Percentiles rank a stretch among this genome's conserved stretches.
These are phyloP conservation scores for Solanum ahanhuiri DNA, from an alignment of 257 asterid species.

Conservation along the genomic window DNA sequence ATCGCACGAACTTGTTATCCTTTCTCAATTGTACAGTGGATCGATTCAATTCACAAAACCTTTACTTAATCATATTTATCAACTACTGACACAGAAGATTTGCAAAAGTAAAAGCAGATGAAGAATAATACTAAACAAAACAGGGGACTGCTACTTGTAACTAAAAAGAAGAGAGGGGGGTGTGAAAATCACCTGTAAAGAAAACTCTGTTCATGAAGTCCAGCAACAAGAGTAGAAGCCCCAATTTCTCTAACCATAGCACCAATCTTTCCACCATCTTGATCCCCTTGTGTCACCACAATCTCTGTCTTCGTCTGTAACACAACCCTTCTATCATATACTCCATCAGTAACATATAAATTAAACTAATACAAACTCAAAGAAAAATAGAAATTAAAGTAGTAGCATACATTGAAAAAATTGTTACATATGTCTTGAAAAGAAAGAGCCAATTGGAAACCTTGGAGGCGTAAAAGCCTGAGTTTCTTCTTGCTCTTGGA, in stretches of 20 bases:
- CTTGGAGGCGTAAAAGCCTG: slow-evolving; percentile 50
- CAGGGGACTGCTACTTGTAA: too few relatives aligned
- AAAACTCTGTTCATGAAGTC: slow-evolving; percentile 86
- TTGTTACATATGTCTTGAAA: slow-evolving; percentile 65
- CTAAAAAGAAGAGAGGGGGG: not conserved
- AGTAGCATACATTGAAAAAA: slow-evolving; percentile 42
- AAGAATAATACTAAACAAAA: too few relatives aligned
- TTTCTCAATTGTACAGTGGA: too few relatives aligned
- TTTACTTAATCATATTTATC: too few relatives aligned
- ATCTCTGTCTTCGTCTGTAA: slow-evolving; percentile 79
- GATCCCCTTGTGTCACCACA: slow-evolving; percentile 76
- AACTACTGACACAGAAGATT: too few relatives aligned
- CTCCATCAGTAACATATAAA: not conserved
- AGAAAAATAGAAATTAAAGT: not conserved
- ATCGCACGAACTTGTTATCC: too few relatives aligned
- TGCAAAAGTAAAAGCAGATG: too few relatives aligned
- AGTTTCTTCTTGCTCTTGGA: slow-evolving; percentile 45
- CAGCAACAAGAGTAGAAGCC: slow-evolving; percentile 78
- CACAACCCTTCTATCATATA: slow-evolving; percentile 8
- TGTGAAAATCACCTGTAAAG: slow-evolving; percentile 40
- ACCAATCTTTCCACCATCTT: slow-evolving; percentile 58
- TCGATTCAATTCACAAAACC: too few relatives aligned
- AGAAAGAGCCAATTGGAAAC: slow-evolving; percentile 80
- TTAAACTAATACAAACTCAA: not conserved
- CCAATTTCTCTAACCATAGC: slow-evolving; percentile 69